These are phyloP conservation scores for Chrysoporthe cubensis DNA, from an alignment of 2,329 filamentous ascomycete species.

Conservation along the genomic window DNA sequence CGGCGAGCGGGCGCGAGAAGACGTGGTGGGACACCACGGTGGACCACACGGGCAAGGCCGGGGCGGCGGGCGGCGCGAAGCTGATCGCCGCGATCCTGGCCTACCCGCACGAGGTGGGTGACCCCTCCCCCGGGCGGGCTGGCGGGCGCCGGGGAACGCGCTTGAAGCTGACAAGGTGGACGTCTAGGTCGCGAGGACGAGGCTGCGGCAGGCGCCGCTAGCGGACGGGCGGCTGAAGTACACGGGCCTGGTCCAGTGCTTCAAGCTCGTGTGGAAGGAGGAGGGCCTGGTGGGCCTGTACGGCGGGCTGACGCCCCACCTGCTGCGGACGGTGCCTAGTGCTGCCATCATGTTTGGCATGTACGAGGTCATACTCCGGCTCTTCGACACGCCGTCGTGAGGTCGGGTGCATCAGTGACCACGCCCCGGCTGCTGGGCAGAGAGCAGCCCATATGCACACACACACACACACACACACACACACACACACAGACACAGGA, in stretches of 20 bases:
- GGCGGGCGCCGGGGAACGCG: not conserved
- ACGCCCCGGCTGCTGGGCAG: no score
- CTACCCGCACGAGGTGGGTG: slow-evolving; percentile 85
- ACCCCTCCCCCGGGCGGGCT: not conserved
- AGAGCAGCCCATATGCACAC: no score
- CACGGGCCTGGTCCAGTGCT: slow-evolving; percentile 85
- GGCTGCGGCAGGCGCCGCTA: slow-evolving; percentile 82
- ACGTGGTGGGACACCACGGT: slow-evolving; percentile 75
- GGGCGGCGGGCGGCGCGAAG: slow-evolving; percentile 82
- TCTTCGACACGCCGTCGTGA: slow-evolving; percentile 43
- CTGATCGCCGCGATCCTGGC: slow-evolving; percentile 81
- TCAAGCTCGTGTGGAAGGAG: slow-evolving; percentile 83
- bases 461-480: no score
- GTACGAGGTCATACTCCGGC: slow-evolving; percentile 64
- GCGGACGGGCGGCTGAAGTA: slow-evolving; percentile 77
- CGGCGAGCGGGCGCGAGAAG: slow-evolving; percentile 62
- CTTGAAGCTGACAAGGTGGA: not conserved
- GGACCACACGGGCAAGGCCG: slow-evolving; percentile 77
- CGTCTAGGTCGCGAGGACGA: slow-evolving; percentile 73
- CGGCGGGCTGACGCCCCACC: slow-evolving; percentile 87
- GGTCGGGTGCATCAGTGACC: not conserved
- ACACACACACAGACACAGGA: no score
- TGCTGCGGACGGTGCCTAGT: slow-evolving; percentile 87
- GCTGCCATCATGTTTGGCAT: slow-evolving; percentile 97
- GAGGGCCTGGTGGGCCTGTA: slow-evolving; percentile 87